A percentile compares a stretch with the other conserved stretches of the same genome.
phyloP scores from a whole-genome alignment of 2,329 filamentous ascomycete species.

The Colletotrichum lindemuthianum region DNA sequence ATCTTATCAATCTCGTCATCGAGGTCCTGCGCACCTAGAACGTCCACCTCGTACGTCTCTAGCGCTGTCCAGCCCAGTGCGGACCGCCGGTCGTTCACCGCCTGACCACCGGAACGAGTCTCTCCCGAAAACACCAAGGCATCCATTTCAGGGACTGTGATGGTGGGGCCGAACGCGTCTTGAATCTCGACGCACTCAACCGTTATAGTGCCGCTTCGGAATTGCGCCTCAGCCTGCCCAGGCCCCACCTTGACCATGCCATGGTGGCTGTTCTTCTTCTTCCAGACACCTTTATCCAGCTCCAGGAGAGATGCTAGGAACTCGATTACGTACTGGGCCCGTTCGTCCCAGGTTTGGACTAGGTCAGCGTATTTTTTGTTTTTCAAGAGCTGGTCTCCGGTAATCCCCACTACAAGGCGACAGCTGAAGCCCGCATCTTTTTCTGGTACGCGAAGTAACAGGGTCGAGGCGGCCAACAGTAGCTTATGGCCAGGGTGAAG shows the following conservation, averaged over 20 bases:
- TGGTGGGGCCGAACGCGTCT: constrained; percentile 90
- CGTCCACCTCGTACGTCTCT: constrained; percentile 88
- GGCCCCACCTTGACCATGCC: constrained; percentile 31
- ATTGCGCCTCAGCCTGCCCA: constrained; percentile 61
- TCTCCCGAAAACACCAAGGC: constrained; percentile 89
- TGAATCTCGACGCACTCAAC: constrained; percentile 87
- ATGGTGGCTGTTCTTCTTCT: constrained; percentile 49
- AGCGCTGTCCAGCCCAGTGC: constrained; percentile 81
- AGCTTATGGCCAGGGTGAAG: constrained; percentile 95
- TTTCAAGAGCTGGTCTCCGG: constrained; percentile 83
- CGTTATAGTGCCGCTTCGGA: constrained; percentile 68
- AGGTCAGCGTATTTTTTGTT: constrained; percentile 90
- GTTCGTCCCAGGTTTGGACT: constrained; percentile 81
- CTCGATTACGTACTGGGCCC: constrained; percentile 73
- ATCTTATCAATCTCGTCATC: constrained; percentile 52
- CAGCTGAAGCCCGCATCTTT: constrained; percentile 53
- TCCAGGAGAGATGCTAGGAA: constrained; percentile 76
- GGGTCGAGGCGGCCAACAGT: constrained; percentile 86
- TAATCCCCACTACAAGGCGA: constrained; percentile 84
- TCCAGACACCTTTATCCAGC: constrained; percentile 48
- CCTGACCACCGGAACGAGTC: constrained; percentile 83
- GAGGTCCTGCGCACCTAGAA: constrained; percentile 75
- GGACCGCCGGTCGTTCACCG: constrained; percentile 84
- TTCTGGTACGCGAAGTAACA: constrained; percentile 70
- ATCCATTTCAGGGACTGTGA: constrained; percentile 80